Evolutionary conservation across 2,329 filamentous ascomycete genomes (phyloP), one percentile per base, ranked within the genome.

Genomic region (Xylaria hypoxylon): DNA sequence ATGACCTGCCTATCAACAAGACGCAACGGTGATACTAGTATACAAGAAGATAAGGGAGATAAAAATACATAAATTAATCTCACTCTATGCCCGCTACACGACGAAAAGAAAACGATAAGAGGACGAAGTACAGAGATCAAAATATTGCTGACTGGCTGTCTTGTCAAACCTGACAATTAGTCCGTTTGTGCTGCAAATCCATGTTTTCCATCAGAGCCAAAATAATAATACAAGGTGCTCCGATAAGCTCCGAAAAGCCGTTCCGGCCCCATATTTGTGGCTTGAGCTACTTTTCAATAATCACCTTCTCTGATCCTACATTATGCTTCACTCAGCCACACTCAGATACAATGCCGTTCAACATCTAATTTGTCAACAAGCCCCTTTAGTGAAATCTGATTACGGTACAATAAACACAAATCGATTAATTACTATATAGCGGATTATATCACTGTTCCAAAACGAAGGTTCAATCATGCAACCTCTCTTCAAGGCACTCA

Each of bases 311-410:
- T 33, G 5, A 33, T 33, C 31, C 31, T 33, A 33, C 31, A 7
- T 33, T 8, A 33, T 38, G 33, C 35, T 15, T 38, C 11, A 38
- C 35, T 47, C 8, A 60, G 58, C 47, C 47, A 44, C 58, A 33
- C 24, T 15, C 8, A 28, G 35, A 38, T 38, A 15, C 35, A 15
- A 38, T 44, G 38, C 24, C 15, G 11, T 33, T 22, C 13, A 28
- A 17, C 15, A 15, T 5, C 38, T 26, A 57, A 65, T 65, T 65
- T 65, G 62, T 65, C 57, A 65, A 57, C 19, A 48, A 22, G 17
- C 22, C 22, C 35, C 4, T 26, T 19, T 40, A 19, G 4, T 5
- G 11, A 53, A 53, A 47, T 45, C 38, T 24, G 47, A 64, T 59
- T 33, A 59, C 47, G 47, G 47, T 38, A 40, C 44, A 50, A 45